A percentile compares a stretch with the other conserved stretches of the same genome.
Conservation (phyloP, 73 alveolate species). For the Paramecium sexaurelia region DNA sequence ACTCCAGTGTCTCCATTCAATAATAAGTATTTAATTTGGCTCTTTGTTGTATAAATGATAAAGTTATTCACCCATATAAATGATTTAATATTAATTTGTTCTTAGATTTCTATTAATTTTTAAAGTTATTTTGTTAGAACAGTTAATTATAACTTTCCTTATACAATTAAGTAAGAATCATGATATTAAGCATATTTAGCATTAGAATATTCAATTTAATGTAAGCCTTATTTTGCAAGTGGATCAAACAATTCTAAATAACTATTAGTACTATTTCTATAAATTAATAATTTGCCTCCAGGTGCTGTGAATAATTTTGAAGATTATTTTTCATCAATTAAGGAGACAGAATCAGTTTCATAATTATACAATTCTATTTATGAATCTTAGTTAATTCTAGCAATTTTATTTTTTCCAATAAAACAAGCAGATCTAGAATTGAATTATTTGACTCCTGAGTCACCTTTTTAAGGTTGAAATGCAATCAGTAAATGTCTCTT, state of each 20-base stretch:
- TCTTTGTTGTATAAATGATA: conserved; percentile 88
- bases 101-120: conserved; percentile 76
- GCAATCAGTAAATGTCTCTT: background rate
- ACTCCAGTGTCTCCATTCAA: conserved; percentile 76
- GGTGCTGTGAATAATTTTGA: background rate
- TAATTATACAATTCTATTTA: conserved; percentile 41
- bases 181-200: background rate
- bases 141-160: background rate
- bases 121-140: conserved; percentile 83
- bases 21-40: conserved; percentile 86
- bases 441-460: conserved; percentile 2
- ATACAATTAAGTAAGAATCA: background rate
- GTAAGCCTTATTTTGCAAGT: background rate
- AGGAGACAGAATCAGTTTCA: conserved; percentile 28
- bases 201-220: background rate
- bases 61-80: conserved; percentile 78
- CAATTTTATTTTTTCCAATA: conserved; percentile 7
- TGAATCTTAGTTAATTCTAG: background rate
- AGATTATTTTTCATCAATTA: background rate
- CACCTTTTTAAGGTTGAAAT: background rate
- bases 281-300: background rate
- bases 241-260: conserved; percentile 26
- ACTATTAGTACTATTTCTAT: background rate
- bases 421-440: conserved; percentile 2
- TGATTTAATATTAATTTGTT: conserved; percentile 80